Base-by-base conservation (phyloP, 495 filamentous ascomycete genomes). In the Podospora australis region DNA sequence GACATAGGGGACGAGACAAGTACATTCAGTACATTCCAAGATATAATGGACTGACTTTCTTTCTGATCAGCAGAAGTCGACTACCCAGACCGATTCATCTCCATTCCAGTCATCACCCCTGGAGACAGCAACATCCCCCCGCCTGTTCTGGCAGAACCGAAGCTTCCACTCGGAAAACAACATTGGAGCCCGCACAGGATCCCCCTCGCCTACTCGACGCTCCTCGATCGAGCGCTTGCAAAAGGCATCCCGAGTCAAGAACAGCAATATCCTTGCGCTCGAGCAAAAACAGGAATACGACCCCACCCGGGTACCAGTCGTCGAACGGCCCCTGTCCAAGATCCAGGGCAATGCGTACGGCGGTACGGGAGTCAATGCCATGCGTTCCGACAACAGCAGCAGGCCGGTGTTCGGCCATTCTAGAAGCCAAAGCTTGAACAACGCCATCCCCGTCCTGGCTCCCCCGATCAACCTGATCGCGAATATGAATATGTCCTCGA, bases 211-310 rank as follows among this genome's bases (percentile, higher is more conserved):
- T 1, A 73, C 77, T 0, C 84, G 86, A 58, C 84, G 91, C 53
- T 83, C 88, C 4, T 96, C 91, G 9, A 83, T 97, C 47, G 92
- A 98, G 68, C 88, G 89, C 41, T 68, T 98, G 48, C 94, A 96
- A 71, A 84, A 85, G 54, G 89, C 86, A 3, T 95, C 91, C 30
- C 84, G 92, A 32, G 92, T 98, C 42, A 95, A 92, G 70, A 97
- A 96, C 70, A 92, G 90, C 74, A 90, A 79, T 70, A 95, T 96
- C 75, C 87, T 95, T 56, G 86, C 88, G 19, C 85, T 88, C 23
- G 88, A 95, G 64, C 78, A 86, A 54, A 87, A 88, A 59, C 78
- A 91, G 57, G 88, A 95, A 59, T 94, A 95, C 63, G 89, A 95
- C 58, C 89, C 89, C 9, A 71, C 86, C n/a, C 78, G 81, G 43